Base-by-base conservation (phyloP, 73 alveolate species). In the Paramecium biaurelia region DNA sequence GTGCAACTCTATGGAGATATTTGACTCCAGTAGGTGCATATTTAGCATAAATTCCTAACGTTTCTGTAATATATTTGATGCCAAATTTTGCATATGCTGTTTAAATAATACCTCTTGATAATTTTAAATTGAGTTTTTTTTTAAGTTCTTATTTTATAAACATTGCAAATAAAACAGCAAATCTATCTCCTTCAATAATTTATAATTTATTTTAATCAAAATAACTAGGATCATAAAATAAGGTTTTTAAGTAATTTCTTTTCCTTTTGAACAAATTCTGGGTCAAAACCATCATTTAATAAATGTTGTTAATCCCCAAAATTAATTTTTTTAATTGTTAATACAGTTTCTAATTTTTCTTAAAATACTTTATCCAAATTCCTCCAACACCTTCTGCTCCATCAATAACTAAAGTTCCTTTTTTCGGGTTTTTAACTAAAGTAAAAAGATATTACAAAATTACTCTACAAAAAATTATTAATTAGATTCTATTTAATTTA, bases 371-470 rank as follows among this genome's bases (percentile, higher is more conserved):
- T 56, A 93, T 92, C 74, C 93, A 89, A n/a, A 85, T 79, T 49
- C 96, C 96, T 6, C 99, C 99, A n/a, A 98, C 96, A 11, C 99
- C 99, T 84, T 96, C 95, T 23, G 99, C 97, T 30, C 97, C 85
- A 87, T 97, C 99, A 24, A 97, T 92, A 67, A 92, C 24, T 79
- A 79, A 79, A 8, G 45, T 20, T 21, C 74, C 90, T 24, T 38
- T 6, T 1, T 43, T 79, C 1, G 70, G 42, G 10, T 11, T 41
- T 24, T 79, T 38, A 14, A 79, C 57, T 14, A 79, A 45, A n/a
- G 15, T 20, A 23, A 38, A 45, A 43, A 79, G 5, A 43, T 41
- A 15, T 38, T 14, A 21, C 90, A 42, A 43, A 79, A 43, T 20
- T 90, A 53, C 15, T 85, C 87, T 11, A 85, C 74, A 57, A 56